Evolutionary conservation across 441 rosid species (phyloP).

Genomic region (Melianthus villosus): DNA sequence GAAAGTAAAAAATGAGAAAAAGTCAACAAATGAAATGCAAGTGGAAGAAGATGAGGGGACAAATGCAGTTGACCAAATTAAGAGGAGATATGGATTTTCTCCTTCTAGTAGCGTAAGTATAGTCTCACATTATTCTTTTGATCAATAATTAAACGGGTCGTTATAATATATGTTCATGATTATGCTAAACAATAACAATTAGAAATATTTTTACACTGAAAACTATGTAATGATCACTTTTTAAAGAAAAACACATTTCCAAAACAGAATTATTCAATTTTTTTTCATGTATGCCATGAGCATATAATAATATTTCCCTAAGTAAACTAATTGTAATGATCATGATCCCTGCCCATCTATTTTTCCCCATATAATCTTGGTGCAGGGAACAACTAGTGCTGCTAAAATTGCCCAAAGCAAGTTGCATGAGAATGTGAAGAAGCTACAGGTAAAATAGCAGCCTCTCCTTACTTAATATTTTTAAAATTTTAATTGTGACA

Average conservation of each 20-base stretch:
- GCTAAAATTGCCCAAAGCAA: conserved; percentile 74
- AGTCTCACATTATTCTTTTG: not conserved
- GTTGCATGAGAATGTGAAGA: conserved; percentile 54
- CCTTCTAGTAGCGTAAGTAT: conserved; percentile 41
- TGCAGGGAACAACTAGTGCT: conserved; percentile 52
- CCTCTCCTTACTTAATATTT: not conserved
- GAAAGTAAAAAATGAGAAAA: conserved; percentile 54
- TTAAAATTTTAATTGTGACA: not conserved
- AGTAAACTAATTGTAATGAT: not conserved
- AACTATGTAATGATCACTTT: no score
- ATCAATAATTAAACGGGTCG: not conserved
- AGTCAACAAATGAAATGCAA: conserved; percentile 24
- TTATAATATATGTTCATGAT: not conserved
- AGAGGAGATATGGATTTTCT: conserved; percentile 77
- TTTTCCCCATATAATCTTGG: no score
- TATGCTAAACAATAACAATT: not conserved
- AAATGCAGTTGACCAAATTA: conserved; percentile 56
- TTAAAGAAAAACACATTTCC: no score
- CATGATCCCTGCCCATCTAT: not conserved
- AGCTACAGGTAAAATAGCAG: conserved; percentile 44
- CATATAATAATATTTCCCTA: not conserved
- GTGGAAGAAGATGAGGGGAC: conserved; percentile 37
- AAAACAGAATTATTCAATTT: no score
- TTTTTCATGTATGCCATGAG: not conserved
- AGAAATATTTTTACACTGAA: no score